These are phyloP conservation scores for Phytophthora megakarya DNA, from an alignment of 352 stramenopile species.

Conservation along the genomic window DNA sequence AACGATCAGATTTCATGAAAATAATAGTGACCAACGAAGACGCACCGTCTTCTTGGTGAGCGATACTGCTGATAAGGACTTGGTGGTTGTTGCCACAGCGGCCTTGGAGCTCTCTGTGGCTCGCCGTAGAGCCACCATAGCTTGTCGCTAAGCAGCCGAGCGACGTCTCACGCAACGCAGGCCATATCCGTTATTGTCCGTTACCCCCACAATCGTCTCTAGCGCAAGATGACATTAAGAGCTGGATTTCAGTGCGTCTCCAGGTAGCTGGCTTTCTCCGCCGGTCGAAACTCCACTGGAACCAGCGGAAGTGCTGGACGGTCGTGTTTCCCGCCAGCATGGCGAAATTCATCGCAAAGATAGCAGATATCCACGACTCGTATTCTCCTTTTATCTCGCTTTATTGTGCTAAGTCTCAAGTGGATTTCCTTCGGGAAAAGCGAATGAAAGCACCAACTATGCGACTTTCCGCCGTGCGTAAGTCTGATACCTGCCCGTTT, in stretches of 20 bases:
- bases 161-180: neutral
- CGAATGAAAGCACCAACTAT: neutral
- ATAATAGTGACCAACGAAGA: neutral
- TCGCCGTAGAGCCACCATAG: slow-evolving; percentile 36
- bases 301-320: neutral
- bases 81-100: slow-evolving; percentile 48
- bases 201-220: neutral
- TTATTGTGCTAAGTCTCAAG: no score
- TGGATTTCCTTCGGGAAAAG: no score
- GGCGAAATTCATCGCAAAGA: neutral
- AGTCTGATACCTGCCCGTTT: slow-evolving; percentile 1
- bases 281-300: neutral
- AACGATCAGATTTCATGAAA: neutral
- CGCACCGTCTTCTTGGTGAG: slow-evolving; percentile 66
- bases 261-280: neutral
- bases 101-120: slow-evolving; percentile 56
- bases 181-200: slow-evolving; percentile 24
- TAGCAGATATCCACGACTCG: neutral
- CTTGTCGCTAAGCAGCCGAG: neutral
- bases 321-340: slow-evolving; percentile 2
- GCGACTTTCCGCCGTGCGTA: slow-evolving; percentile 21
- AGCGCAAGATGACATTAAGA: neutral
- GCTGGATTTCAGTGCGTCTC: slow-evolving; percentile 1
- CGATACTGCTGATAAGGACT: slow-evolving; percentile 58
- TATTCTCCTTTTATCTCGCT: no score